A percentile compares a stretch with the other conserved stretches of the same genome.
These are phyloP conservation scores for Solanum acaule DNA, from an alignment of 257 asterid genomes.

Conservation along the genomic window DNA sequence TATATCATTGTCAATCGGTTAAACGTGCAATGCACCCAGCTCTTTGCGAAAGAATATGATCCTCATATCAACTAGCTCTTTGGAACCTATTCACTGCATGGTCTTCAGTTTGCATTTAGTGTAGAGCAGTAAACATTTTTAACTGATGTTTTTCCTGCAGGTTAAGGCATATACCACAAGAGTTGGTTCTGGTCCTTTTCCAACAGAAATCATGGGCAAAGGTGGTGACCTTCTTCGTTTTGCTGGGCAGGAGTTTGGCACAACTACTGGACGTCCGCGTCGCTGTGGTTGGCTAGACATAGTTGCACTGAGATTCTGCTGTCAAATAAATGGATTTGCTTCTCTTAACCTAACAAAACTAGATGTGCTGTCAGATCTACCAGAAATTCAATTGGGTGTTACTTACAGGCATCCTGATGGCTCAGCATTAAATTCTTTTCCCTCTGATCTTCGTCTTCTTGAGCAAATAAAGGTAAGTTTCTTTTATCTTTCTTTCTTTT, in stretches of 20 bases:
- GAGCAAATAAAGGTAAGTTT: slow-evolving; percentile 61
- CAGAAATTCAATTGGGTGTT: slow-evolving; percentile 72
- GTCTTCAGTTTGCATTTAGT: not conserved
- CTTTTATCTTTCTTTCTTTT: not conserved
- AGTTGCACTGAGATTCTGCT: slow-evolving; percentile 62
- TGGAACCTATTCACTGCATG: not conserved
- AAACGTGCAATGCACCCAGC: not conserved
- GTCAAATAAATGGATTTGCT: slow-evolving; percentile 82
- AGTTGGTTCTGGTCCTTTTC: slow-evolving; percentile 97
- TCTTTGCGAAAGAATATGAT: not conserved
- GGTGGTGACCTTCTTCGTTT: slow-evolving; percentile 73
- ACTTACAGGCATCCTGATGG: slow-evolving; percentile 51
- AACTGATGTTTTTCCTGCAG: slow-evolving; percentile 22
- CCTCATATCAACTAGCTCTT: not conserved
- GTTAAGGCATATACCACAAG: slow-evolving; percentile 93
- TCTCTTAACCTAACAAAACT: slow-evolving; percentile 90
- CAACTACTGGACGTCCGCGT: slow-evolving; percentile 96
- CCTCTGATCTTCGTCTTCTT: slow-evolving; percentile 57
- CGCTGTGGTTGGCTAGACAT: slow-evolving; percentile 98
- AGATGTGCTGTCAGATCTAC: slow-evolving; percentile 71
- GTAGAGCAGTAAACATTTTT: not conserved
- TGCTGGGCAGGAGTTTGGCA: slow-evolving; percentile 94
- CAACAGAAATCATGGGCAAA: slow-evolving; percentile 77
- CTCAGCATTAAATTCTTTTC: slow-evolving; percentile 64
- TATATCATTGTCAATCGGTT: not conserved